Evolutionary conservation across 345 rosid genomes (phyloP).

Genomic region (Clausena lansium): DNA sequence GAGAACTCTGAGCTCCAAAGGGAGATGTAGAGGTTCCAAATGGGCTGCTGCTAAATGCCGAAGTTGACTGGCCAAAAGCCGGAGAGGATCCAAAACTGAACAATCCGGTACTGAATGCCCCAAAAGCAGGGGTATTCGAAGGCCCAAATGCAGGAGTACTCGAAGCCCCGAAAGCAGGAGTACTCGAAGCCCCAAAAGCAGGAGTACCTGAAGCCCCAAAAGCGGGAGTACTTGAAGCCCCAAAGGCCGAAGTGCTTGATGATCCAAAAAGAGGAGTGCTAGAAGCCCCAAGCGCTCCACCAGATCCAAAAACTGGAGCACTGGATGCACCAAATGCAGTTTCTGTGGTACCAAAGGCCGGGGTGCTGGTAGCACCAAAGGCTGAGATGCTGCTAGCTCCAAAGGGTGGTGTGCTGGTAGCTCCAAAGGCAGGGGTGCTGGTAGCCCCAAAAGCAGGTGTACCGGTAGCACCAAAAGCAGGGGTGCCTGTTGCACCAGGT

Average conservation of each 20-base stretch:
- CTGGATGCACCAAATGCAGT: slow-evolving; percentile 38
- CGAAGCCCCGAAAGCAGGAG: slow-evolving; percentile 48
- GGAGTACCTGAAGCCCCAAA: too few relatives aligned
- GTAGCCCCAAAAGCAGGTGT: slow-evolving; percentile 49
- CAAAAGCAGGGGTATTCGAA: slow-evolving; percentile 33
- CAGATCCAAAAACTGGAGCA: too few relatives aligned
- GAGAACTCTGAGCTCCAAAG: slow-evolving; percentile 66
- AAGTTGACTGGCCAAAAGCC: slow-evolving; percentile 67
- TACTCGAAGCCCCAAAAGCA: slow-evolving; percentile 27
- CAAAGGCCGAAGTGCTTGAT: slow-evolving; percentile 48
- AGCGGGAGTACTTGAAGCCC: neutral
- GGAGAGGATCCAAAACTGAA: slow-evolving; percentile 64
- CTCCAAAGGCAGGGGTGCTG: slow-evolving; percentile 40
- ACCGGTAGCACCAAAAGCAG: slow-evolving; percentile 49
- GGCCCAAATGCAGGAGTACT: slow-evolving; percentile 39
- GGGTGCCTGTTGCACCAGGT: slow-evolving; percentile 43
- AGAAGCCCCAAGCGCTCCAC: too few relatives aligned
- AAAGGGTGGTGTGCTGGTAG: slow-evolving; percentile 13
- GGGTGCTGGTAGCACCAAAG: slow-evolving; percentile 19
- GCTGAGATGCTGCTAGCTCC: slow-evolving; percentile 42
- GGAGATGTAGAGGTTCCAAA: slow-evolving; percentile 57
- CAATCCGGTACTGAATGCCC: slow-evolving; percentile 50
- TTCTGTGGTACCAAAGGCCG: slow-evolving; percentile 42
- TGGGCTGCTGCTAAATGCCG: slow-evolving; percentile 71
- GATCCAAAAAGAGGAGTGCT: slow-evolving; percentile 49